Conservation (phyloP, 139 green algal species). For the Edaphochlamys debaryana region DNA sequence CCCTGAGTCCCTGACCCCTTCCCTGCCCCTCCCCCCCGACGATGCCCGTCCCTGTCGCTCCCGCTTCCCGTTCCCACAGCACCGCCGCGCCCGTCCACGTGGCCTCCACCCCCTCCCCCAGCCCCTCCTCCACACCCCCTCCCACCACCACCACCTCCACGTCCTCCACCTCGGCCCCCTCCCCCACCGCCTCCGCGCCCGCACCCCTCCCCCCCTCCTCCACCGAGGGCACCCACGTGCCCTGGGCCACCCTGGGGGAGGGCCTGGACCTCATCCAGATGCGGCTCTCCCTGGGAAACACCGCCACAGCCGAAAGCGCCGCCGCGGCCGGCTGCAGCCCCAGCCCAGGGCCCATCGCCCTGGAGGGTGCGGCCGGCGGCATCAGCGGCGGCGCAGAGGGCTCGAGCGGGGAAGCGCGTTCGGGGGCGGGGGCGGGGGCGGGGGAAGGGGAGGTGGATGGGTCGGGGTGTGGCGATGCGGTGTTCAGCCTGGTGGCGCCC, state of each 20-base stretch:
- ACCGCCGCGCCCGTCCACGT: background rate
- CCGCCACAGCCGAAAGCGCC: background rate
- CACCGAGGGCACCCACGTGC: slow-evolving; percentile 12
- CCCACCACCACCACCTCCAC: background rate
- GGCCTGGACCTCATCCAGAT: too few species aligned
- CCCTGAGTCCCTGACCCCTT: too few species aligned
- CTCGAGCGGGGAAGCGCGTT: background rate
- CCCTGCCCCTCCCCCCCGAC: too few species aligned
- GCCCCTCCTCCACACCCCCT: too few species aligned
- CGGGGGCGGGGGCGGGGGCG: background rate
- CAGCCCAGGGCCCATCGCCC: too few species aligned
- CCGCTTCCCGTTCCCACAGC: too few species aligned
- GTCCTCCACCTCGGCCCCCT: background rate
- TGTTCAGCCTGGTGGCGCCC: slow-evolving; percentile 56
- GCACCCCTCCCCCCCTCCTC: background rate
- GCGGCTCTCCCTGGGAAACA: background rate
- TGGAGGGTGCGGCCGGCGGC: too few species aligned
- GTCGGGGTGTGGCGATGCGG: background rate
- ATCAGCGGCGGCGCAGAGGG: background rate
- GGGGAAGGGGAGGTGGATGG: too few species aligned
- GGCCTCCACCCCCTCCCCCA: background rate
- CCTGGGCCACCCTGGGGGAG: background rate
- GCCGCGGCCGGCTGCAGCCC: background rate
- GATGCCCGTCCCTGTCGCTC: too few species aligned
- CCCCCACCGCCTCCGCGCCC: background rate